phyloP scores from a whole-genome alignment of 228 moss, liverwort and hornwort genomes.

The Sphagnum fallax region DNA sequence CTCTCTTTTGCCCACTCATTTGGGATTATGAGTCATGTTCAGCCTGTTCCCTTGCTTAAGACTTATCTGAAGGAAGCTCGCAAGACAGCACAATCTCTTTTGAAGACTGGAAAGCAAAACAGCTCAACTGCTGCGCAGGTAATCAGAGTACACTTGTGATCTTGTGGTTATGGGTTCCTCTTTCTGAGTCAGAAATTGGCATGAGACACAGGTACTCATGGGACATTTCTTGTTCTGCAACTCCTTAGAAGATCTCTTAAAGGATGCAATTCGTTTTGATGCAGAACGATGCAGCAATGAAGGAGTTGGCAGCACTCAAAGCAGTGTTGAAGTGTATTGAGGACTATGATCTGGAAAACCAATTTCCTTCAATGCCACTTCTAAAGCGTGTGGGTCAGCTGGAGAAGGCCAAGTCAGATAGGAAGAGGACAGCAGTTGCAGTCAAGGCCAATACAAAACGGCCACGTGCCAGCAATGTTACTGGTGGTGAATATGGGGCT shows the following conservation, averaged over 20 bases:
- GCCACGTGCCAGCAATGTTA: conserved; percentile 90
- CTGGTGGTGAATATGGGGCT: conserved; percentile 67
- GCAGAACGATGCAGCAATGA: conserved; percentile 72
- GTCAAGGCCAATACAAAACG: conserved; percentile 67
- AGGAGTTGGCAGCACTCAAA: conserved; percentile 60
- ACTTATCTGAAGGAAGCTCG: conserved; percentile 97
- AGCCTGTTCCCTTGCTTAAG: conserved; percentile 92
- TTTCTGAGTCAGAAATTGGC: too few relatives aligned
- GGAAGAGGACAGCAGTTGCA: conserved; percentile 61
- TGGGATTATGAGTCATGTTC: conserved; percentile 98
- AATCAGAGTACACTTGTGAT: background rate
- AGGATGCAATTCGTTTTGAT: conserved; percentile 3
- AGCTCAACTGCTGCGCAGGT: conserved; percentile 99
- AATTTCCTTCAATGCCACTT: conserved; percentile 46
- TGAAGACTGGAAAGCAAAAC: conserved; percentile 65
- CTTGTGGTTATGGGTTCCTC: background rate
- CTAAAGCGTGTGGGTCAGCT: conserved; percentile 61
- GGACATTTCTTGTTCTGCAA: background rate
- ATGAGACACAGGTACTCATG: too few relatives aligned
- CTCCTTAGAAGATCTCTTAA: background rate
- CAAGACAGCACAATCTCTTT: conserved; percentile 88
- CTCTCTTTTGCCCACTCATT: conserved; percentile 98
- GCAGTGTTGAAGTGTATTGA: conserved; percentile 61
- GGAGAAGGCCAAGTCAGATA: conserved; percentile 60
- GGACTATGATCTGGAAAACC: conserved; percentile 44